Evolutionary conservation across 2,329 filamentous ascomycete species (phyloP), one percentile per base, ranked within the genome.

Genomic region (Leptodontidium sp.): DNA sequence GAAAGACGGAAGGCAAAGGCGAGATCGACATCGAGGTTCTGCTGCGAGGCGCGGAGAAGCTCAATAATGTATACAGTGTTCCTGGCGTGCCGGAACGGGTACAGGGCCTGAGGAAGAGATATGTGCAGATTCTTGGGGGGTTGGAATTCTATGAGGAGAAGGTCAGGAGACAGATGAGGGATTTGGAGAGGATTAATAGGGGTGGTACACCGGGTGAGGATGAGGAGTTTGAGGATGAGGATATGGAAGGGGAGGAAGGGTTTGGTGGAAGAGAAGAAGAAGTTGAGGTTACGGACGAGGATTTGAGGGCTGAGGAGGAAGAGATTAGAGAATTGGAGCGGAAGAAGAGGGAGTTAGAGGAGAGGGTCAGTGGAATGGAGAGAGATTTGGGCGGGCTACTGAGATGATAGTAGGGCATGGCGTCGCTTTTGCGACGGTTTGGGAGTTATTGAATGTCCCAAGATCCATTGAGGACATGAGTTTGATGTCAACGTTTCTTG

Each of bases 21-120:
- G 93, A 97, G 29, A 86, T 98, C 2, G 93, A 98, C 79, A 90
- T 98, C 2, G 93, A 97, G 76, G 86, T 97, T 1, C 82, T 99
- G 38, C 85, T 99, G 26, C 86, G 88, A 64, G 94, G 95, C 0
- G 95, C 94, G 0, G 94, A 98, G 83, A 97, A 94, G 83, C 86
- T 98, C 38, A 94, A 94, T 74, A 87, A 87, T 55, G 94, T 98
- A 35, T 98, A 98, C 78, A 91, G 93, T 43, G 86, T 97, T 35
- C 87, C 91, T 0, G 94, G 94, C 4, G 93, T 93, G 4, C 80
- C 86, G 17, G 93, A 97, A 76, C 87, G 90, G 70, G 97, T 98
- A 73, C 84, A 88, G 0, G 84, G 85, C 50, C 84, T 97, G 76
- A 86, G 94, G 69, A 86, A 87, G 65, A 90, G 93, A 75, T 88